A percentile compares a stretch with the other conserved stretches of the same genome.
phyloP scores from a whole-genome alignment of 164 flowering plant genomes.

The Nymphaea colorata region DNA sequence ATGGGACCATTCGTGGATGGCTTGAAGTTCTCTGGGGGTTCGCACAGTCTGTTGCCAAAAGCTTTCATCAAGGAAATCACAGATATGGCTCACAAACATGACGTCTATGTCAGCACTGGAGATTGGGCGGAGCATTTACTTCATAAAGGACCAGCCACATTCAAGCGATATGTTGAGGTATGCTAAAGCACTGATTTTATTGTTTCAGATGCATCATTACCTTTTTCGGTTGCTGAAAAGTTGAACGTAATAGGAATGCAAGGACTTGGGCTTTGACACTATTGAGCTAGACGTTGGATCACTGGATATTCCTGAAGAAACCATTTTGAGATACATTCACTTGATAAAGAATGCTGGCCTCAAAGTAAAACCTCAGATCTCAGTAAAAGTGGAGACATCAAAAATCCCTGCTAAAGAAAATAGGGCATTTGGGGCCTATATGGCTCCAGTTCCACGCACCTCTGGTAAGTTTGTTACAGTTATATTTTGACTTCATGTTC shows the following conservation, averaged over 20 bases:
- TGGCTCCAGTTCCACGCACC: constrained; percentile 39
- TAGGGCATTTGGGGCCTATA: constrained; percentile 83
- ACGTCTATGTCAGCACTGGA: constrained; percentile 82
- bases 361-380: constrained; percentile 72
- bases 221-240: no score
- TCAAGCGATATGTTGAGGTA: constrained; percentile 74
- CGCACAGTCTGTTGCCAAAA: constrained; percentile 62
- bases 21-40: constrained; percentile 75
- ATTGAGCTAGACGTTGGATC: constrained; percentile 74
- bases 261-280: constrained; percentile 77
- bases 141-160: constrained; percentile 51
- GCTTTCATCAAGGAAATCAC: constrained; percentile 47
- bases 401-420: constrained; percentile 47
- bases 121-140: constrained; percentile 86
- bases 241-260: constrained; percentile 53
- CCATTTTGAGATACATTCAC: constrained; percentile 71
- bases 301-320: constrained; percentile 74
- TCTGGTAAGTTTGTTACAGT: constrained; percentile 31
- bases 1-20: constrained; percentile 91
- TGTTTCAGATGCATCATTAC: no score
- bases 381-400: constrained; percentile 60
- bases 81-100: constrained; percentile 71
- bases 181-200: neutral
- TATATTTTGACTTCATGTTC: no score
- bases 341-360: constrained; percentile 69